These are phyloP conservation scores for Fusarium burgessii DNA, from an alignment of 2,329 filamentous ascomycete genomes.

Conservation along the genomic window DNA sequence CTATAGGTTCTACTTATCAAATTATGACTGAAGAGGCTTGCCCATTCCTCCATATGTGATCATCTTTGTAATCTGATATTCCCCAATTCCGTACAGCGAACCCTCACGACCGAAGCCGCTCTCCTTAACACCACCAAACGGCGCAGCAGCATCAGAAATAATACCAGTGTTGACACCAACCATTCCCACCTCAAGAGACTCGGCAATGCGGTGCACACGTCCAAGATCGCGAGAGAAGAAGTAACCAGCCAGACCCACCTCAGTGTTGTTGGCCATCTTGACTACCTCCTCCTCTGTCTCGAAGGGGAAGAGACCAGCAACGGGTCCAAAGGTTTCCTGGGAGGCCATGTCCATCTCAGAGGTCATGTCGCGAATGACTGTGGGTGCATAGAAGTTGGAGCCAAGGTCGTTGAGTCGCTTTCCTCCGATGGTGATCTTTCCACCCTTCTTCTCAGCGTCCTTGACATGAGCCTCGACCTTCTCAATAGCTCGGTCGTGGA, in stretches of 20 bases:
- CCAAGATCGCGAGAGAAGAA: constrained; percentile 81
- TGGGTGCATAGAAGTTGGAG: constrained; percentile 88
- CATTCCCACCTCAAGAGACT: constrained; percentile 86
- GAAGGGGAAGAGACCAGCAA: constrained; percentile 91
- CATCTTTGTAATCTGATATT: constrained; percentile 81
- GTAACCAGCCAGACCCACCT: constrained; percentile 93
- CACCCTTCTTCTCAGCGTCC: constrained; percentile 84
- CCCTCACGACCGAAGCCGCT: constrained; percentile 85
- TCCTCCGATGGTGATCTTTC: constrained; percentile 79
- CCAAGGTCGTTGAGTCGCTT: constrained; percentile 80
- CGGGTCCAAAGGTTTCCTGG: constrained; percentile 96
- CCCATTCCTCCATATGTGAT: constrained; percentile 66
- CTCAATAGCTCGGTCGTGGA: constrained; percentile 82
- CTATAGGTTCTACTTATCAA: neutral
- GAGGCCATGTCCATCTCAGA: constrained; percentile 83
- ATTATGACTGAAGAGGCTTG: constrained; percentile 61
- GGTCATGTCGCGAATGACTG: constrained; percentile 88
- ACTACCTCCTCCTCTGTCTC: constrained; percentile 91
- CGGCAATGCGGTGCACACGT: constrained; percentile 71
- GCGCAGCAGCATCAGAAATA: constrained; percentile 68
- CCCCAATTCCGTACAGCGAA: constrained; percentile 79
- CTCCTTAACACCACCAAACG: constrained; percentile 86
- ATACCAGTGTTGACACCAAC: constrained; percentile 84
- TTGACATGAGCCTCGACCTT: constrained; percentile 86
- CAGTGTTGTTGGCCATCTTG: constrained; percentile 80